Conservation (phyloP, 164 flowering plant species). For the Tinospora cordifolia region DNA sequence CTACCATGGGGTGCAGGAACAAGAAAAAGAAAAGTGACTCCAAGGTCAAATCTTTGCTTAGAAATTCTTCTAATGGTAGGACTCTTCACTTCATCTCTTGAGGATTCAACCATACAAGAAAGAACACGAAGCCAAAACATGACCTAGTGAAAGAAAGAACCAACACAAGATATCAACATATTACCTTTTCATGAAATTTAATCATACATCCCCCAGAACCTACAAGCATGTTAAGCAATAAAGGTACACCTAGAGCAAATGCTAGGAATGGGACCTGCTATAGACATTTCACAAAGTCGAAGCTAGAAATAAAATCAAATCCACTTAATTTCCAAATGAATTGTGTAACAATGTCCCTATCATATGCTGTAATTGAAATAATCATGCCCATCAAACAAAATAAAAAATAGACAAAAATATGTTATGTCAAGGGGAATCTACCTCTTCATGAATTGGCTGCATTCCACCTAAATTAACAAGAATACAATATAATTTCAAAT, state of each 20-base stretch:
- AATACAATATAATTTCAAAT: slow-evolving; percentile 8
- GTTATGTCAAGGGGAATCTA: not conserved
- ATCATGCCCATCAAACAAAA: not conserved
- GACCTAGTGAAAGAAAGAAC: not conserved
- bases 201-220: not conserved
- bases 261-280: too few relatives aligned
- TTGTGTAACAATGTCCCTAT: not conserved
- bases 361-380: not conserved
- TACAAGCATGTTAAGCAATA: too few relatives aligned
- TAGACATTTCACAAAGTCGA: not conserved
- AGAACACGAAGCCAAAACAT: too few relatives aligned
- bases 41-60: slow-evolving; percentile 10
- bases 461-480: slow-evolving; percentile 8
- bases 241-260: too few relatives aligned
- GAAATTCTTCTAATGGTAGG: not conserved
- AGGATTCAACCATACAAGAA: too few relatives aligned
- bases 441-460: slow-evolving; percentile 14
- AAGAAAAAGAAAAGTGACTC: slow-evolving; percentile 10
- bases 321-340: not conserved
- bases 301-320: not conserved
- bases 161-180: not conserved
- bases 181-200: not conserved
- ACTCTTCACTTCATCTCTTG: slow-evolving; percentile 1
- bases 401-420: not conserved
- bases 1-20: slow-evolving; percentile 5